Percentiles rank a stretch among this genome's conserved stretches.
These are phyloP conservation scores for Sugiyamaella novakii DNA, from an alignment of 1,139 yeast species.

Conservation along the genomic window DNA sequence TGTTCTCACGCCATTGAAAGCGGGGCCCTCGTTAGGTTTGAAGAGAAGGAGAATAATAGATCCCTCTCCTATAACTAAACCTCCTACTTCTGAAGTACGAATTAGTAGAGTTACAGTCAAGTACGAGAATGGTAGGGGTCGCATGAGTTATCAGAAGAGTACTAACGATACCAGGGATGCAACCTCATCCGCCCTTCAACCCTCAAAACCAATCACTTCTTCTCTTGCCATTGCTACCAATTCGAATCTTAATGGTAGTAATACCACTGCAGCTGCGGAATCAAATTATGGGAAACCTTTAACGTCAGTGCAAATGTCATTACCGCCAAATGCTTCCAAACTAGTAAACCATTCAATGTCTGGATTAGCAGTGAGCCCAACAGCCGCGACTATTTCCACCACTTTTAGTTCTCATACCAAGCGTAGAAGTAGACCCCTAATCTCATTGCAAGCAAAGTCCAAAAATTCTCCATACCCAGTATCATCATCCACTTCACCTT, in stretches of 20 bases:
- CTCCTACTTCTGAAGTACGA: neutral
- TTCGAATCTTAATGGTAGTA: too few species aligned
- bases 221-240: too few species aligned
- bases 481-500: neutral
- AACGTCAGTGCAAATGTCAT: too few species aligned
- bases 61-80: neutral
- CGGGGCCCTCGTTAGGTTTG: constrained; percentile 15
- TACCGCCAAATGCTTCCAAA: too few species aligned
- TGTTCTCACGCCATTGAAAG: constrained; percentile 4
- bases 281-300: too few species aligned
- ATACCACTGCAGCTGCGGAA: too few species aligned
- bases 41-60: constrained; percentile 6
- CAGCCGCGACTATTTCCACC: too few species aligned
- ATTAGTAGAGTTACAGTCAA: neutral
- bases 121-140: neutral
- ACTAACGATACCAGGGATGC: neutral
- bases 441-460: constrained; percentile 3
- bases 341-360: too few species aligned
- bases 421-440: constrained; percentile 9
- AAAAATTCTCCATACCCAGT: neutral
- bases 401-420: constrained; percentile 1
- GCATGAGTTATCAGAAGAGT: too few species aligned
- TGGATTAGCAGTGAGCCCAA: too few species aligned
- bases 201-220: too few species aligned
- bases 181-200: too few species aligned